Base-by-base conservation (phyloP, 345 rosid species). In the Citrus trifoliata region DNA sequence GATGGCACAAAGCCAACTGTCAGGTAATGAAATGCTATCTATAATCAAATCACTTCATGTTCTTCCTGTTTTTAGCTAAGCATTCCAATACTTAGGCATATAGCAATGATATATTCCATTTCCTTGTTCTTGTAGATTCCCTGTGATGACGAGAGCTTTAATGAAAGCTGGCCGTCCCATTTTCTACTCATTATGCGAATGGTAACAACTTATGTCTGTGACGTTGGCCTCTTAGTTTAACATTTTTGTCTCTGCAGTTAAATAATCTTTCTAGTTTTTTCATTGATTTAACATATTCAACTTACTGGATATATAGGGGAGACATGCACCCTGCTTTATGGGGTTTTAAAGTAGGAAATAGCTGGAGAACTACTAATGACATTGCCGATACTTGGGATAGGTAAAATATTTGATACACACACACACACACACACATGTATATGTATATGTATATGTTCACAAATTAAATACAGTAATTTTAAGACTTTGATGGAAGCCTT, bases 351-450 rank as follows among this genome's bases (percentile, higher is more conserved):
- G 80, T 93, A 46, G 99, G 98, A 75, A 95, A 95, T 82, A 93
- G 98, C 83, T 95, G 99, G 97, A 92, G 98, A 85, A 95, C 98
- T 38, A 92, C 99, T 48, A 85, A 85, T 58, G 96, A 92, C 81
- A 95, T 95, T 80, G 18, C 80, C 60, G 97, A 95, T 86, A 79
- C 64, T 2, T 95, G 98, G 97, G 80, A 80, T 25, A 91, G 95
- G 97, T 95, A 80, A 72, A 46, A 37, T 37, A 37, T 37, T 37
- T 37, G 8, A 37, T 37, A 1, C 40, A 37, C 38, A 37, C 38
- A 37, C 38, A 37, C 38, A 37, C 8, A 33, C 6, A 30, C 3
- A 30, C 30, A 28, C 0, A 30, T 3, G 4, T 3, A 33, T 33
- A 35, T 5, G 6, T 5, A 35, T 35, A 35, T 35, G 1, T 35